phyloP scores from a whole-genome alignment of 352 stramenopile species.

The Pythium aristosporum region DNA sequence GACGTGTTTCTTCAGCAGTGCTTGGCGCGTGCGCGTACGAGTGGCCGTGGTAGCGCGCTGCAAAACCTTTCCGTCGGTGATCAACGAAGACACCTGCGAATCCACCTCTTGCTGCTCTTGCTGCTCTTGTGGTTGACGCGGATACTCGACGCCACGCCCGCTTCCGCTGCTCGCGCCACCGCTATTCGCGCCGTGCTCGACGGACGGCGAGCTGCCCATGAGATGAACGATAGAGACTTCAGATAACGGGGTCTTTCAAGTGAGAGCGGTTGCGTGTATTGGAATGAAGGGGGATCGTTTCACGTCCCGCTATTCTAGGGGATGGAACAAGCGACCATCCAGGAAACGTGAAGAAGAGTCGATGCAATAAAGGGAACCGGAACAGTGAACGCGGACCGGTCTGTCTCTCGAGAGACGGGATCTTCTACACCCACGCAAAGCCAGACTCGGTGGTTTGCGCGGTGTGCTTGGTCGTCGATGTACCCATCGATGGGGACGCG shows the following conservation, averaged over 20 bases:
- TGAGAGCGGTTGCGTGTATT: neutral
- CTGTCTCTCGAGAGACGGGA: neutral
- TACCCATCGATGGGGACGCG: neutral
- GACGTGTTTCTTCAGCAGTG: slow-evolving; percentile 36
- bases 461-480: neutral
- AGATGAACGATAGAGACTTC: neutral
- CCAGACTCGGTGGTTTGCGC: neutral
- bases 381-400: neutral
- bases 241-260: neutral
- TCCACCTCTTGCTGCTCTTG: neutral
- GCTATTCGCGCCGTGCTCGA: neutral
- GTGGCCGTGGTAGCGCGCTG: neutral
- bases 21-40: slow-evolving; percentile 23
- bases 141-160: neutral
- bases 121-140: neutral
- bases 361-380: neutral
- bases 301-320: neutral
- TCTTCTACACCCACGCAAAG: neutral
- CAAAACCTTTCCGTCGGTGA: slow-evolving; percentile 7
- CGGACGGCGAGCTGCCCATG: slow-evolving; percentile 15
- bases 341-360: too few species aligned
- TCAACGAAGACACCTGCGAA: neutral
- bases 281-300: neutral
- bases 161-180: neutral
- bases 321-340: too few species aligned